These are phyloP conservation scores for Trypanosomatidae sp. DNA, from an alignment of 208 protist species.

Conservation along the genomic window DNA sequence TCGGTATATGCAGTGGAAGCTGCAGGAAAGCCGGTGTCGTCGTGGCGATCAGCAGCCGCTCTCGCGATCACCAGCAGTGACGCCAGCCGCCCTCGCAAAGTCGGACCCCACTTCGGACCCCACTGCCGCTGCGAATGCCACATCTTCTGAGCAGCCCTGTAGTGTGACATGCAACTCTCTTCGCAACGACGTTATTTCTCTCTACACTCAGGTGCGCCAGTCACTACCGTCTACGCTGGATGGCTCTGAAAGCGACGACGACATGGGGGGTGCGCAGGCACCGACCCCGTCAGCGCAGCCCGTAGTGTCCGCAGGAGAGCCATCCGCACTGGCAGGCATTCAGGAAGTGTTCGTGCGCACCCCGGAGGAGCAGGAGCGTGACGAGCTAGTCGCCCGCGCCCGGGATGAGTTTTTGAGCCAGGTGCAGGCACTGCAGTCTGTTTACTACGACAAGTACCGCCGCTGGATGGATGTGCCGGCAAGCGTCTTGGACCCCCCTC, in stretches of 20 bases:
- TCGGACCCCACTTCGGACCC: neutral
- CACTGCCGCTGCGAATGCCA: neutral
- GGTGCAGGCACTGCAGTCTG: slow-evolving; percentile 75
- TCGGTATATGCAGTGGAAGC: slow-evolving; percentile 61
- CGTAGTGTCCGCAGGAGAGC: neutral
- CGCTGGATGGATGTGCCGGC: slow-evolving; percentile 86
- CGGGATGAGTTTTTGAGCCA: slow-evolving; percentile 72
- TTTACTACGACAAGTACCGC: slow-evolving; percentile 71
- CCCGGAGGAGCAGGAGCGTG: slow-evolving; percentile 42
- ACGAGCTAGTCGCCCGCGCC: slow-evolving; percentile 50
- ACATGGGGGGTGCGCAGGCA: slow-evolving; percentile 15
- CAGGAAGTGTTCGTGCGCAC: slow-evolving; percentile 49
- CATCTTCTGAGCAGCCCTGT: slow-evolving; percentile 18
- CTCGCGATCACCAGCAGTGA: neutral
- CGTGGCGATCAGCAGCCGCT: neutral
- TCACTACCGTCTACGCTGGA: slow-evolving; percentile 55
- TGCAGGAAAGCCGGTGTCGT: slow-evolving; percentile 11
- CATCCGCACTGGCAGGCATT: slow-evolving; percentile 8
- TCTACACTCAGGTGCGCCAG: slow-evolving; percentile 56
- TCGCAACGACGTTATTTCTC: slow-evolving; percentile 28
- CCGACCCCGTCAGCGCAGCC: neutral
- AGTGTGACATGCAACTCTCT: slow-evolving; percentile 68
- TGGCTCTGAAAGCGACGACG: slow-evolving; percentile 27
- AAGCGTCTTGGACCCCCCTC: slow-evolving; percentile 39
- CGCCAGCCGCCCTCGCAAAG: neutral